Conservation (phyloP, 495 filamentous ascomycete genomes). For the Xylaria palmicola region DNA sequence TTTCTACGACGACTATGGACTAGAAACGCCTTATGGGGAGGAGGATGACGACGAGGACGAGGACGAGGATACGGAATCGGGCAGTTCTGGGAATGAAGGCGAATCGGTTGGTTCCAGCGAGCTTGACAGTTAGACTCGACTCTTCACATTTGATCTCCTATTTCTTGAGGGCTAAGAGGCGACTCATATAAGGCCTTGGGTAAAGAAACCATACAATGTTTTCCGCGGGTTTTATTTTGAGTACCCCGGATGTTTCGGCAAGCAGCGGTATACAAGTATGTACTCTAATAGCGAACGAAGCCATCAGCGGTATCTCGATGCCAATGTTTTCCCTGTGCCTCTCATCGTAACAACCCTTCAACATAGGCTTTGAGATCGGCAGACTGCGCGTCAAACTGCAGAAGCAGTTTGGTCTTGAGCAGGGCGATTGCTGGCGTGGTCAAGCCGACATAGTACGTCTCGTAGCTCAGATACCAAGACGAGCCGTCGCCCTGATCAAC, state of each 20-base stretch:
- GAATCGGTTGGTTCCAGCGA: conserved; percentile 3
- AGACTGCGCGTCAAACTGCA: conserved; percentile 22
- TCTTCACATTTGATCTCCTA: not conserved
- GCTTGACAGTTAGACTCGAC: not conserved
- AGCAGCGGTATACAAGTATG: not conserved
- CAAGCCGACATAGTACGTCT: conserved; percentile 30
- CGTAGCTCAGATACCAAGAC: conserved; percentile 27
- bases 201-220: no score
- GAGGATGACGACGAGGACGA: conserved; percentile 61
- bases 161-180: no score
- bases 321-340: no score
- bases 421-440: conserved; percentile 18
- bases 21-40: conserved; percentile 68
- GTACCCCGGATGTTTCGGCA: no score
- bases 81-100: conserved; percentile 25
- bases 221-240: no score
- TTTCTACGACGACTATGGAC: conserved; percentile 90
- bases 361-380: conserved; percentile 25
- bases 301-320: not conserved
- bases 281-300: not conserved
- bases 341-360: conserved; percentile 10
- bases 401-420: conserved; percentile 18
- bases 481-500: conserved; percentile 19
- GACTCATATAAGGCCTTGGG: not conserved
- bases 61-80: conserved; percentile 36